Percentiles rank a stretch among this genome's conserved stretches.
Evolutionary conservation across 768 basidiomycete genomes (phyloP).

Genomic region (Mycena albidolilacea): DNA sequence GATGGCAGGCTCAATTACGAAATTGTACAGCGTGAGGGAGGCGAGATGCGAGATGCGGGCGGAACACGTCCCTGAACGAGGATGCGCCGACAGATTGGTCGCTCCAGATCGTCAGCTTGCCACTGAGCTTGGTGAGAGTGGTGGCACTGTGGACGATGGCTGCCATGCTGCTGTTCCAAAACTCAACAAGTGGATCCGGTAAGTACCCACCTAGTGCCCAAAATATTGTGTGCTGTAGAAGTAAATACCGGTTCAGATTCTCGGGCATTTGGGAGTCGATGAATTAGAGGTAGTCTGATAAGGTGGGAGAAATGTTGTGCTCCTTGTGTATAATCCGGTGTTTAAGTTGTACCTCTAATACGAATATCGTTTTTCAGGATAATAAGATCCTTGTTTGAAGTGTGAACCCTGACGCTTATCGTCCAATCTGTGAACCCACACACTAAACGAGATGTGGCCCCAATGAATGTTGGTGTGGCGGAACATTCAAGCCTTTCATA

Average conservation of each 20-base stretch:
- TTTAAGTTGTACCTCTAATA: no score
- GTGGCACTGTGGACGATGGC: constrained; percentile 16
- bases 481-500: no score
- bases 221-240: constrained; percentile 15
- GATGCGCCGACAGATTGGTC: constrained; percentile 21
- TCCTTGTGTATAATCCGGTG: no score
- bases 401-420: no score
- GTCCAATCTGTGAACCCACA: no score
- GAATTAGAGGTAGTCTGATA: no score
- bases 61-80: background rate
- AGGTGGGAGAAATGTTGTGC: no score
- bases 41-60: constrained; percentile 8
- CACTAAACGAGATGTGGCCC: no score
- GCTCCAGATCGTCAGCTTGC: background rate
- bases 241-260: constrained; percentile 9
- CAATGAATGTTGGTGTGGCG: no score
- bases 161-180: constrained; percentile 19
- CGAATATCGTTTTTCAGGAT: no score
- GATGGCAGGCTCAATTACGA: background rate
- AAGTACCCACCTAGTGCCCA: constrained; percentile 8
- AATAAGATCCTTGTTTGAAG: no score
- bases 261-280: background rate
- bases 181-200: constrained; percentile 9
- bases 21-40: constrained; percentile 15
- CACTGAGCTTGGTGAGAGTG: background rate